Evolutionary conservation across 768 basidiomycete species (phyloP), one percentile per base, ranked within the genome.

Genomic region (Crucibulum laeve): DNA sequence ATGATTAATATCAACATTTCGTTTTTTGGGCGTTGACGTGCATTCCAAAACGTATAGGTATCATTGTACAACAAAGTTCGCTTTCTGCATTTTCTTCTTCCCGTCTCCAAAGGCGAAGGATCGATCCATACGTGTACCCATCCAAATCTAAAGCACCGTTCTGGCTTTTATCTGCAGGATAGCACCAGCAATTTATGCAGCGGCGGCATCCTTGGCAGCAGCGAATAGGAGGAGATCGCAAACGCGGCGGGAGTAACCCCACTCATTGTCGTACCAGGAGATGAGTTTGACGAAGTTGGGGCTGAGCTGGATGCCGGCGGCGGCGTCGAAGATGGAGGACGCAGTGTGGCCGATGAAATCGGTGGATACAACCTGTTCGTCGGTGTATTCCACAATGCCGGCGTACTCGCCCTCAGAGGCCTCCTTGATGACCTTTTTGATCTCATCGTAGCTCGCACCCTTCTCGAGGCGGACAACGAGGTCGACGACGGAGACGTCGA

Each of bases 401-500:
- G 82, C 80, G 65, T 83, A 73, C 25, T 70, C 65, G 43, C 79
- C 79, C 52, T 81, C 71, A 35, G 92, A 69, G 37, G 95, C 94
- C 44, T 70, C 75, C 77, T 88, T 89, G 63, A 98, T 53, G 53
- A 79, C 80, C 2, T 63, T 63, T 80, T 94, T 96, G 84, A 99
- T 96, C 48, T 89, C 74, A 2, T 92, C 89, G 71, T 97, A 99
- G 19, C 79, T 62, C 4, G 93, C 84, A 43, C 67, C 54, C 75
- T 90, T 96, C 72, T 91, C 87, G 56, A 89, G 74, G 58, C 95
- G 91, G 55, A 84, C 91, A 53, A 94, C 91, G 53, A 99, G 84
- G 72, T 99, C 95, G 62, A 97, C 94, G 56, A 97, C 95, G 55
- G 95, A 98, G 56, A 98, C 95, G 58, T 98, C 89, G 58, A 87